Evolutionary conservation across 2,329 filamentous ascomycete species (phyloP), one percentile per base, ranked within the genome.

Genomic region (Neonectria hederae): DNA sequence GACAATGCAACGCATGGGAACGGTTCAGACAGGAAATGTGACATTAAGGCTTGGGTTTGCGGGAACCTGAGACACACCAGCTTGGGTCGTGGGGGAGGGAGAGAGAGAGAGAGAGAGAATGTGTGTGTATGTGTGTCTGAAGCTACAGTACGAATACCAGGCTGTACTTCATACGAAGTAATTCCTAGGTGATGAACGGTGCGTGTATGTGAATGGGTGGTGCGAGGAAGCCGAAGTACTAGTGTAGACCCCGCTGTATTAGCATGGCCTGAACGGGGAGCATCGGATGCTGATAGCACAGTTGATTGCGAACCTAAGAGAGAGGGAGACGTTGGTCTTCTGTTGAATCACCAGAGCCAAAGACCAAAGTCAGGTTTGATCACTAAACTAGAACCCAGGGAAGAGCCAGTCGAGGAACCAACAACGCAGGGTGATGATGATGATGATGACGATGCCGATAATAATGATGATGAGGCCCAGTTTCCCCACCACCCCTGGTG

Each of bases 21-120:
- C 30, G 53, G 42, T 26, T 38, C 28, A 9, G 26, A 17, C 22
- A 21, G 53, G 54, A 57, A 62, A 58, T 38, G 54, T 53, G 59
- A 46, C 46, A 62, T 28, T 19, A 45, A 24, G 59, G 19, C 22
- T 22, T 38, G 21, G 32, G 13, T 42, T 4, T 32, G 19, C 35
- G 48, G 24, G 35, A 11, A n/a, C 38, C n/a, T 42, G n/a, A 21
- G 38, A 42, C 38, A 7, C n/a, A 21, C n/a, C 38, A 42, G 38
- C 45, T 17, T 19, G 17, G 45, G 22, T 24, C 43, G 43, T 26
- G 43, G 22, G 17, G 7, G 42, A 45, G n/a, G n/a, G n/a, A n/a
- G n/a, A n/a, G n/a, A n/a, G n/a, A n/a, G n/a, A n/a, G n/a, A n/a
- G n/a, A n/a, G n/a, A n/a, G n/a, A n/a, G n/a, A n/a, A n/a, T n/a